phyloP scores from a whole-genome alignment of 176 grass and related monocot species.

The Aegilops longissima region DNA sequence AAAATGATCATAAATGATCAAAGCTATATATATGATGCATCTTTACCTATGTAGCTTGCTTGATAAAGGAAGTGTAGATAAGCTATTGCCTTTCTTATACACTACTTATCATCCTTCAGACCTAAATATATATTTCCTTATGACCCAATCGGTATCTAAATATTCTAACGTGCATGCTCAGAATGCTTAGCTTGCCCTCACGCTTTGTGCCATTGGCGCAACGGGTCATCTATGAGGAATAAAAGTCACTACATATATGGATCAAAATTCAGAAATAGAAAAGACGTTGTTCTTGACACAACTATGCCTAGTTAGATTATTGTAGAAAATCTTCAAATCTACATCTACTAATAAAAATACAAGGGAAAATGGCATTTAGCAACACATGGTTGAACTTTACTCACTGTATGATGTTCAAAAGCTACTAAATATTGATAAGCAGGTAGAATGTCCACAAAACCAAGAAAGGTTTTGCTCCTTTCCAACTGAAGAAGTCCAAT shows the following conservation, averaged over 20 bases:
- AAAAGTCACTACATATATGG: not conserved
- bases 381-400: not conserved
- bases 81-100: no score
- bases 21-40: no score
- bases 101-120: no score
- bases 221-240: not conserved
- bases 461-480: not conserved
- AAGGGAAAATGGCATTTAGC: not conserved
- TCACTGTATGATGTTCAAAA: not conserved
- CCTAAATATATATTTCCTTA: no score
- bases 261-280: not conserved
- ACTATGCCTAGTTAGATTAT: not conserved
- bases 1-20: no score
- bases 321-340: not conserved
- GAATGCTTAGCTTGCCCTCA: no score
- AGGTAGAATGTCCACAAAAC: not conserved
- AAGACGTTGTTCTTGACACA: not conserved
- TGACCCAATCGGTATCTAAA: no score
- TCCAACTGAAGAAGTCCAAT: not conserved
- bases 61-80: no score
- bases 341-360: not conserved
- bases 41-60: no score
- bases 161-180: no score
- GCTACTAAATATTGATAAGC: not conserved
- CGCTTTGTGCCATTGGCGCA: no score